Conservation (phyloP, 2,329 filamentous ascomycete genomes). For the Stachybotrys chlorohalonatus region DNA sequence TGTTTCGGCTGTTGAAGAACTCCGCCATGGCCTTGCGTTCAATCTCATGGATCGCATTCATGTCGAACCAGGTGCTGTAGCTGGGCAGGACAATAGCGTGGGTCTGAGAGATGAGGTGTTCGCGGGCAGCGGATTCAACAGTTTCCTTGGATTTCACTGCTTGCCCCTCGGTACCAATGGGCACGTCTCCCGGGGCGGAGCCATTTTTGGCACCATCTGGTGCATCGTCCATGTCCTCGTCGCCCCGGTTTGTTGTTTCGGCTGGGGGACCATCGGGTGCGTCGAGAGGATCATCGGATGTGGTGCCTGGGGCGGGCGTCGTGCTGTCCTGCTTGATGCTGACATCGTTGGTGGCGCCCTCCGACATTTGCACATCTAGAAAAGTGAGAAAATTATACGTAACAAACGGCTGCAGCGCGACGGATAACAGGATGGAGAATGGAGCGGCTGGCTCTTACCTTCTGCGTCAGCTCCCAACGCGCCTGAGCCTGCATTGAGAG, state of each 20-base stretch:
- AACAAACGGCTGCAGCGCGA: background rate
- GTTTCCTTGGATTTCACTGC: constrained; percentile 68
- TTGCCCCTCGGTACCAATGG: constrained; percentile 36
- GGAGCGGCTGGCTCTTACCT: constrained; percentile 27
- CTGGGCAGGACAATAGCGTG: constrained; percentile 94
- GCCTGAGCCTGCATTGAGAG: constrained; percentile 35
- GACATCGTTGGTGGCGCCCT: constrained; percentile 35
- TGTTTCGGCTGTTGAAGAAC: constrained; percentile 97
- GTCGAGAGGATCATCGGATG: constrained; percentile 58
- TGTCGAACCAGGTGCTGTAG: constrained; percentile 98
- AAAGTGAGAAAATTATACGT: background rate
- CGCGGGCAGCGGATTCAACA: constrained; percentile 77
- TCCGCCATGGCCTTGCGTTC: constrained; percentile 93
- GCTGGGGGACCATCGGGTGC: constrained; percentile 49
- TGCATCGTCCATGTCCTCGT: constrained; percentile 74
- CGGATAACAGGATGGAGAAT: background rate
- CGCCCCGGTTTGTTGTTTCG: constrained; percentile 54
- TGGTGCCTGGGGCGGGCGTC: constrained; percentile 44
- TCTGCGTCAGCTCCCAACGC: constrained; percentile 27
- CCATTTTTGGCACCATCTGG: constrained; percentile 43
- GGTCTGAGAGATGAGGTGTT: constrained; percentile 86
- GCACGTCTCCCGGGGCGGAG: constrained; percentile 33
- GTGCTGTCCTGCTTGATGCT: constrained; percentile 53
- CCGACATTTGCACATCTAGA: constrained; percentile 56
- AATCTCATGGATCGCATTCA: constrained; percentile 83